Conservation (phyloP, 148 eudicot genomes). For the Pouteria glomerata region DNA sequence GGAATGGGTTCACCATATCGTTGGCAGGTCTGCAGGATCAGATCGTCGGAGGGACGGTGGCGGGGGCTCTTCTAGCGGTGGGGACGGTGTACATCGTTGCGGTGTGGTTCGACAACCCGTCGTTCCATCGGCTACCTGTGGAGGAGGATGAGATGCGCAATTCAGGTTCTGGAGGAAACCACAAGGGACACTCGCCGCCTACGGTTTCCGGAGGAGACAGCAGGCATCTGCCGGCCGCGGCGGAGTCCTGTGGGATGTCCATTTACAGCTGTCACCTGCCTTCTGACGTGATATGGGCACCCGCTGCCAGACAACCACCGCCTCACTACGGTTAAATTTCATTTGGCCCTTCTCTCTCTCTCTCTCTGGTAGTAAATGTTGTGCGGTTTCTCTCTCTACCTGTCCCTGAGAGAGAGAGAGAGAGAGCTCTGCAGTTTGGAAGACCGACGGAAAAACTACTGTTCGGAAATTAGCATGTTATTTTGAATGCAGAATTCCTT, state of each 20-base stretch:
- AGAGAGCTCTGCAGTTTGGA: no score
- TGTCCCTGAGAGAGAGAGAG: no score
- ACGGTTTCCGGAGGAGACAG: conserved; percentile 28
- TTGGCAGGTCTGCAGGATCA: conserved; percentile 82
- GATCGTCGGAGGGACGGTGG: conserved; percentile 67
- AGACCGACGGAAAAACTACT: no score
- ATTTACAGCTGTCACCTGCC: conserved; percentile 31
- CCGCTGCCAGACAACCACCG: conserved; percentile 36
- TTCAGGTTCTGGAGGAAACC: conserved; percentile 3
- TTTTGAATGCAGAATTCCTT: no score
- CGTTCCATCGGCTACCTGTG: conserved; percentile 37
- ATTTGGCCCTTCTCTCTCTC: neutral
- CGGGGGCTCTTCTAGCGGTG: conserved; percentile 36
- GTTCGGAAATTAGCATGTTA: no score
- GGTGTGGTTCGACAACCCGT: conserved; percentile 52
- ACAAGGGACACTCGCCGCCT: conserved; percentile 19
- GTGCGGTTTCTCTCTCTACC: no score
- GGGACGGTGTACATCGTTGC: conserved; percentile 59
- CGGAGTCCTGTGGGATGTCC: conserved; percentile 18
- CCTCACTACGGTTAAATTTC: conserved; percentile 15
- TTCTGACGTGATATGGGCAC: conserved; percentile 39
- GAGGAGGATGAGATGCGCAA: conserved; percentile 22
- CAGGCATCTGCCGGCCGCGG: conserved; percentile 16
- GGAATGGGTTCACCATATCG: conserved; percentile 38
- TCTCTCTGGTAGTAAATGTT: no score